Evolutionary conservation across 345 rosid species (phyloP), one percentile per base, ranked within the genome.

Genomic region (Zanthoxylum bungeanum): DNA sequence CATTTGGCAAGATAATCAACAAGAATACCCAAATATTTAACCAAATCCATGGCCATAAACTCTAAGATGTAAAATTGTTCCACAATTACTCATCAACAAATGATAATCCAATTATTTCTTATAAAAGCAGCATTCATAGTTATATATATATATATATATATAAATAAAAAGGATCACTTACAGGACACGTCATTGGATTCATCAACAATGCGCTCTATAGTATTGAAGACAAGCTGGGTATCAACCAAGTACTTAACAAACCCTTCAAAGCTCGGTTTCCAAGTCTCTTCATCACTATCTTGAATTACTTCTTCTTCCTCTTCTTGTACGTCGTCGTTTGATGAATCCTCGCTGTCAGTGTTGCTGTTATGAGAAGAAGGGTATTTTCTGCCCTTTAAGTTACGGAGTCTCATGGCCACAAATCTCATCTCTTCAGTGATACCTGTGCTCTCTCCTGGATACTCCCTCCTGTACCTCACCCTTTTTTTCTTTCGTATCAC

Each of bases 391-490:
- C 95, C 95, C 27, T 85, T 87, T 55, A 82, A 61, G 75, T 94
- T 92, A 53, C 95, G 95, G 70, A 92, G 92, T 76, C 86, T 81
- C 98, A 90, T 88, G 9, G 98, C 95, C 12, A 94, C 95, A 75
- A 94, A 94, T 77, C 97, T 86, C 97, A 94, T 89, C 83, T 94
- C 98, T 82, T 86, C 95, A 16, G 97, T 87, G 50, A 92, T 92
- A 1, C 98, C 98, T 60, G 78, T 72, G 79, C 33, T 79, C 81
- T 94, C 98, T 42, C 98, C 98, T 24, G 97, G 98, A 76, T 80
- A 84, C 22, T 71, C 86, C 77, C 87, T 90, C 76, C 97, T 80
- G 81, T 87, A 83, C 79, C 90, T 14, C 49, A 44, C 49, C 49
- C 49, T 79, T 73, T 76, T 85, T 73, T 93, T 83, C 82, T 84